These are phyloP conservation scores for Mucor racemosus DNA, from an alignment of 371 early-diverging fungal species.

Conservation along the genomic window DNA sequence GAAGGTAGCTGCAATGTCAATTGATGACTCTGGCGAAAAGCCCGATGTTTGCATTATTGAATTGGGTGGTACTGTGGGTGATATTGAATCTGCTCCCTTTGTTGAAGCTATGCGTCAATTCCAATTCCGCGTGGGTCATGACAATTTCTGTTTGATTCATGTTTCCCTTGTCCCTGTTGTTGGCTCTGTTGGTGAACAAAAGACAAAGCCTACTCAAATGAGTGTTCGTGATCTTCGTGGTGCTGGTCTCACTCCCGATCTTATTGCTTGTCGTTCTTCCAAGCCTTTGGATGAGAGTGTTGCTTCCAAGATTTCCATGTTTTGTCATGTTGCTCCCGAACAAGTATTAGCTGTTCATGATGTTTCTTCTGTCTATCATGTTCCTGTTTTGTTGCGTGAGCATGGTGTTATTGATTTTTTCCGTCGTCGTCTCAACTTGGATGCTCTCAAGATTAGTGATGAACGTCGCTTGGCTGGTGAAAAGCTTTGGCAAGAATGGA, in stretches of 20 bases:
- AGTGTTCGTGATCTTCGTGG: conserved; percentile 95
- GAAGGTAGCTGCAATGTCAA: conserved; percentile 85
- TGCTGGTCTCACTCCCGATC: conserved; percentile 95
- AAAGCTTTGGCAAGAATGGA: conserved; percentile 83
- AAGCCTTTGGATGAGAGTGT: conserved; percentile 83
- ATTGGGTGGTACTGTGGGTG: conserved; percentile 99
- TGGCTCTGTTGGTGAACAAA: conserved; percentile 97
- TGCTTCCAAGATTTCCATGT: conserved; percentile 95
- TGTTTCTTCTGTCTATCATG: conserved; percentile 95
- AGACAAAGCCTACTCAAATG: conserved; percentile 99
- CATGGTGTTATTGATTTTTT: conserved; percentile 87
- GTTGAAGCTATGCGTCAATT: conserved; percentile 99
- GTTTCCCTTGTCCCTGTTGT: conserved; percentile 98
- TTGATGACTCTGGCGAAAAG: conserved; percentile 81
- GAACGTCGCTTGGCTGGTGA: conserved; percentile 64
- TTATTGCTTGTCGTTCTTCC: conserved; percentile 95
- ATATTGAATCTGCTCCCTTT: conserved; percentile 98
- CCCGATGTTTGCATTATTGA: conserved; percentile 99
- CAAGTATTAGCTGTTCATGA: conserved; percentile 94
- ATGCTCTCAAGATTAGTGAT: conserved; percentile 57
- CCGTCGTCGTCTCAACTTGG: conserved; percentile 80
- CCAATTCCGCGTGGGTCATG: conserved; percentile 97
- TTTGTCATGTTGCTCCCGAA: conserved; percentile 94
- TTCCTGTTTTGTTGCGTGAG: conserved; percentile 89
- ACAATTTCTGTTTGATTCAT: conserved; percentile 96